These are phyloP conservation scores for apple (Malus domestica) DNA, from an alignment of 306 rosid species.

Conservation along the genomic window DNA sequence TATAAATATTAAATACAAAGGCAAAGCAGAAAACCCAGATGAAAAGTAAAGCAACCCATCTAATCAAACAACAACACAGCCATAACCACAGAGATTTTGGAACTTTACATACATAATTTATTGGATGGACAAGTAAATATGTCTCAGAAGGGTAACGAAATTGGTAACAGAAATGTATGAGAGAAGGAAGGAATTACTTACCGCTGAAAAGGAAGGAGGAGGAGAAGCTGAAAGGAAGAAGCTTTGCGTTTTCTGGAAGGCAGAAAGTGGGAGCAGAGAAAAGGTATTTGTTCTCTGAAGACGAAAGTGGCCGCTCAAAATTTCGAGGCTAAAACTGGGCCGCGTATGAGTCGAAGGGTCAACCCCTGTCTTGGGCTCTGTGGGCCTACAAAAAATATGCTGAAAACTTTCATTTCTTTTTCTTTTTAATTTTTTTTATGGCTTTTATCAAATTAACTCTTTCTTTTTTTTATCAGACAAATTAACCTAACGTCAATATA, in stretches of 20 bases:
- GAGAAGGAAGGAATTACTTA: not conserved
- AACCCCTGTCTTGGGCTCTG: not conserved
- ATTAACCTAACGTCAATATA: too few relatives aligned
- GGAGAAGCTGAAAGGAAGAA: not conserved
- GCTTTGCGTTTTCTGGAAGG: not conserved
- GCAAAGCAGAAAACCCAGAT: not conserved
- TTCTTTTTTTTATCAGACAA: too few relatives aligned
- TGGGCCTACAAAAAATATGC: not conserved
- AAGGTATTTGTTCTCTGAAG: not conserved
- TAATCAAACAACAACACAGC: not conserved
- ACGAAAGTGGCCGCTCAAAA: not conserved
- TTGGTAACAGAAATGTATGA: too few relatives aligned
- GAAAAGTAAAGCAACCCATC: not conserved
- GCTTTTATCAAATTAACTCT: too few relatives aligned
- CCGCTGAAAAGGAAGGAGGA: not conserved
- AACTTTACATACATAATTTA: not conserved
- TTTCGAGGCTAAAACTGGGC: constrained; percentile 1
- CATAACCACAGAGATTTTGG: not conserved
- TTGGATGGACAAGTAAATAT: not conserved
- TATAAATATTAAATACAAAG: not conserved
- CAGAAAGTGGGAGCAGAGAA: not conserved
- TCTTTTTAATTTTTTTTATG: too few relatives aligned
- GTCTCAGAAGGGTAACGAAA: not conserved
- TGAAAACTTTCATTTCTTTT: too few relatives aligned
- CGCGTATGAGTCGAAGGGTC: not conserved